Evolutionary conservation across 352 stramenopile genomes (phyloP), one percentile per base, ranked within the genome.

Genomic region (Saprolegnia diclina): DNA sequence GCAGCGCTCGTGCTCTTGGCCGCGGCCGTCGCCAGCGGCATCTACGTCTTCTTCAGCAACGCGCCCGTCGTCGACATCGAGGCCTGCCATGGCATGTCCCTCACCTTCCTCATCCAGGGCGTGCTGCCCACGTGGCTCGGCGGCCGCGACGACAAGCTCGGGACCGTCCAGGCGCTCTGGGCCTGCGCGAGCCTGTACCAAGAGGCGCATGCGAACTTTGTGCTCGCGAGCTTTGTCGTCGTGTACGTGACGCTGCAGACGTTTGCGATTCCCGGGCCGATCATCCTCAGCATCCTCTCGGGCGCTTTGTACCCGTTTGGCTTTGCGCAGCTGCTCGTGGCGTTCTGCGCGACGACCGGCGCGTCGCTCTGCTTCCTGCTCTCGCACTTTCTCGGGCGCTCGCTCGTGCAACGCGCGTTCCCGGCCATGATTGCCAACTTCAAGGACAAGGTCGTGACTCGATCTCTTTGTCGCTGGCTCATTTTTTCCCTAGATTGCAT

Each of bases 201-300:
- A 35, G 72, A 84, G 42, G 79, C 90, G 65, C 76, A 94, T 65
- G 70, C 84, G 13, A 77, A 59, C 56, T 91, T 91, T 71, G 86
- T 92, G 48, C 73, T 92, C 44, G 73, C 77, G 44, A 91, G 84
- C 72, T 94, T 92, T 68, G 91, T 81, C 65, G 74, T 94, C 70
- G 85, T 93, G 38, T 96, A 96, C 76, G 89, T 96, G 56, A 56
- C 79, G 38, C 70, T 96, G 48, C 88, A 96, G 76, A 90, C 88
- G 5, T 96, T 94, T 76, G 88, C 88, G 16, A 95, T 96, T 59
- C 88, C 88, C 0, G 88, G 88, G 6, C 86, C 88, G 35, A 92
- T 96, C 65, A 83, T 93, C 38, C 69, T 96, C 21, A 94, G 86
- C 71, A 92, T 96, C 38, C 72, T 96, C 21, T 88, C 88, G 14